A percentile compares a stretch with the other conserved stretches of the same genome.
Conservation (phyloP, 441 rosid genomes). For the Gossypium laxum region DNA sequence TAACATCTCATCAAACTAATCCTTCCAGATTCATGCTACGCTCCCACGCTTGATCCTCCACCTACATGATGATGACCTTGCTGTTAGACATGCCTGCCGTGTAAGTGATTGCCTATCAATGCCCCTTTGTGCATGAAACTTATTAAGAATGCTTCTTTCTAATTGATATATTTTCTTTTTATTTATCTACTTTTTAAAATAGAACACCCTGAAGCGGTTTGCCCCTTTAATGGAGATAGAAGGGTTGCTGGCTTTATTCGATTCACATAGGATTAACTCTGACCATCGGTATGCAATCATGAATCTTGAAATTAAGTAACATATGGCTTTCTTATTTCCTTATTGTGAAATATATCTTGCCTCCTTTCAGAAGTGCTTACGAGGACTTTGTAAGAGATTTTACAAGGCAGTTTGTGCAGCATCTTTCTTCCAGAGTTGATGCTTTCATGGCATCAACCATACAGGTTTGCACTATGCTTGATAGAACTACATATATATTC, state of each 20-base stretch:
- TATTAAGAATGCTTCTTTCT: slow-evolving; percentile 13
- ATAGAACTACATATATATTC: not conserved
- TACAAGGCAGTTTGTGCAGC: slow-evolving; percentile 49
- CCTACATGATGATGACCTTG: slow-evolving; percentile 63
- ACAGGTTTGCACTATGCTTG: slow-evolving; percentile 48
- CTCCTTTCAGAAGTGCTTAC: slow-evolving; percentile 52
- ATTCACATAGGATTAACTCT: slow-evolving; percentile 49
- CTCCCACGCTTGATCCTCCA: slow-evolving; percentile 77
- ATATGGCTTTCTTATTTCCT: slow-evolving; percentile 10
- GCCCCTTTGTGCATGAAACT: slow-evolving; percentile 14
- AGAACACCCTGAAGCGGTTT: slow-evolving; percentile 66
- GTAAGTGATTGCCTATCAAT: slow-evolving; percentile 31
- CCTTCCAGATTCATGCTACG: slow-evolving; percentile 62
- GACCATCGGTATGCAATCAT: slow-evolving; percentile 56
- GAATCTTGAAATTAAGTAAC: slow-evolving; percentile 11
- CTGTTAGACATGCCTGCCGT: slow-evolving; percentile 78
- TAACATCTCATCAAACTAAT: slow-evolving; percentile 8
- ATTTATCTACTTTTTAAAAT: slow-evolving; percentile 16
- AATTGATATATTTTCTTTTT: slow-evolving; percentile 16
- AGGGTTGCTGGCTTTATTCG: slow-evolving; percentile 43
- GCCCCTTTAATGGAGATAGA: slow-evolving; percentile 59
- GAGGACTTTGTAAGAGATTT: slow-evolving; percentile 77
- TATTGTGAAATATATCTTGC: not conserved
- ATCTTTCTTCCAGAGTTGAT: slow-evolving; percentile 59
- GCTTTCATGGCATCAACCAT: slow-evolving; percentile 69